Conservation (phyloP, 257 asterid genomes). For the Henckelia pumila region DNA sequence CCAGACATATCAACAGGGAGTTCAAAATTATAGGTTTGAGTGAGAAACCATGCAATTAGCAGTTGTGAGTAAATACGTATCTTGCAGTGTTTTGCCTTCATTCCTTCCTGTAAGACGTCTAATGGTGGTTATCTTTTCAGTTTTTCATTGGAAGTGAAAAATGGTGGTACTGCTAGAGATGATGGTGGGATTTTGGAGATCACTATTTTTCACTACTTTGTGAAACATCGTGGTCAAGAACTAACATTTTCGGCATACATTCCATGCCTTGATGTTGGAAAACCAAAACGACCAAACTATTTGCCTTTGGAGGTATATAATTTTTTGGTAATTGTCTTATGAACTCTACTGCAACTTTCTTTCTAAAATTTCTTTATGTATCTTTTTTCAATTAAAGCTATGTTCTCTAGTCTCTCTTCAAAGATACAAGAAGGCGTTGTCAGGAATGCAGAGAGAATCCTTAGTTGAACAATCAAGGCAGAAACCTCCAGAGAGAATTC, state of each 20-base stretch:
- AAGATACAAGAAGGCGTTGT: slow-evolving; percentile 76
- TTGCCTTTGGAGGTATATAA: slow-evolving; percentile 77
- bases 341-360: slow-evolving; percentile 5
- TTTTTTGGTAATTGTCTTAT: slow-evolving; percentile 22
- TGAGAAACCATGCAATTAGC: slow-evolving; percentile 84
- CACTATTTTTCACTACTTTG: slow-evolving; percentile 78
- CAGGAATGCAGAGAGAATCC: slow-evolving; percentile 58
- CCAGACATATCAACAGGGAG: slow-evolving; percentile 62
- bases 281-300: slow-evolving; percentile 72
- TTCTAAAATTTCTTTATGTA: slow-evolving; percentile 23
- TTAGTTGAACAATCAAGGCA: slow-evolving; percentile 87
- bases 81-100: slow-evolving; percentile 21
- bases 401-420: slow-evolving; percentile 87
- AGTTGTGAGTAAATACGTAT: slow-evolving; percentile 51
- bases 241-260: slow-evolving; percentile 55
- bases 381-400: slow-evolving; percentile 50
- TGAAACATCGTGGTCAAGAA: slow-evolving; percentile 63
- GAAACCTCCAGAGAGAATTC: slow-evolving; percentile 74
- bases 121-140: slow-evolving; percentile 38
- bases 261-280: slow-evolving; percentile 92
- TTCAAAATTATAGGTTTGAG: slow-evolving; percentile 79
- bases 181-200: slow-evolving; percentile 55
- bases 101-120: slow-evolving; percentile 24
- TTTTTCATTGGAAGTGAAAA: slow-evolving; percentile 63
- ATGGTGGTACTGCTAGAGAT: slow-evolving; percentile 33